A percentile compares a stretch with the other conserved stretches of the same genome.
These are phyloP conservation scores for Fusarium oxysporum DNA, from an alignment of 2,329 filamentous ascomycete species.

Conservation along the genomic window DNA sequence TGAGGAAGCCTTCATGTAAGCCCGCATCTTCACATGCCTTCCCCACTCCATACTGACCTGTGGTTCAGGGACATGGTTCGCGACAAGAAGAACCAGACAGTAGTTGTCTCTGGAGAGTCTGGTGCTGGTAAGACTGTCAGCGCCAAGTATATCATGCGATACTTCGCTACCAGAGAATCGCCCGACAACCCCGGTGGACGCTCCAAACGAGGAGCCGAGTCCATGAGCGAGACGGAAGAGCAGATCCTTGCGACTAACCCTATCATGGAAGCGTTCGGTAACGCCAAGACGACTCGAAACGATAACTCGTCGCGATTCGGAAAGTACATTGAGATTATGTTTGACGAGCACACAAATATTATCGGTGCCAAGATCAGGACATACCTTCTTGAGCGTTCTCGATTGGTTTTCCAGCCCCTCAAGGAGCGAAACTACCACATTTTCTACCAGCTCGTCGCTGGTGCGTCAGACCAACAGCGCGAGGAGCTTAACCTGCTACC, in stretches of 20 bases:
- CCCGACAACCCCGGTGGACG: constrained; percentile 86
- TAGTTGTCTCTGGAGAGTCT: constrained; percentile 99
- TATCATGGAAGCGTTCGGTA: constrained; percentile 99
- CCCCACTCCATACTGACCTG: constrained; percentile 51
- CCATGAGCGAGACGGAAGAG: constrained; percentile 98
- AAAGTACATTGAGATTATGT: constrained; percentile 99
- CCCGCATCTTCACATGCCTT: background rate
- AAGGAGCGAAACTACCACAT: constrained; percentile 99
- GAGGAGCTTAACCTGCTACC: constrained; percentile 83
- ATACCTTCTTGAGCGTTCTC: constrained; percentile 93
- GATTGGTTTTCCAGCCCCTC: constrained; percentile 95
- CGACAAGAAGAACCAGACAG: constrained; percentile 95
- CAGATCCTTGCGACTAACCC: constrained; percentile 98
- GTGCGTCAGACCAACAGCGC: constrained; percentile 85
- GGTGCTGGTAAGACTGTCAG: constrained; percentile 99
- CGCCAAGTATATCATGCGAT: constrained; percentile 99
- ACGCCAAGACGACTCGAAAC: constrained; percentile 99
- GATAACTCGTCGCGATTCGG: constrained; percentile 99
- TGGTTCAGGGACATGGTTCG: constrained; percentile 88
- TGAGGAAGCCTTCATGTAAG: constrained; percentile 95
- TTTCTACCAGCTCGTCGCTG: constrained; percentile 96
- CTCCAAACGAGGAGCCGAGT: constrained; percentile 77
- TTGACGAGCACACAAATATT: constrained; percentile 93
- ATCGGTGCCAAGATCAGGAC: constrained; percentile 98
- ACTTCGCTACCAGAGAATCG: constrained; percentile 97